Conservation (phyloP, 305 asterid genomes). For the Fraxinus latifolia region DNA sequence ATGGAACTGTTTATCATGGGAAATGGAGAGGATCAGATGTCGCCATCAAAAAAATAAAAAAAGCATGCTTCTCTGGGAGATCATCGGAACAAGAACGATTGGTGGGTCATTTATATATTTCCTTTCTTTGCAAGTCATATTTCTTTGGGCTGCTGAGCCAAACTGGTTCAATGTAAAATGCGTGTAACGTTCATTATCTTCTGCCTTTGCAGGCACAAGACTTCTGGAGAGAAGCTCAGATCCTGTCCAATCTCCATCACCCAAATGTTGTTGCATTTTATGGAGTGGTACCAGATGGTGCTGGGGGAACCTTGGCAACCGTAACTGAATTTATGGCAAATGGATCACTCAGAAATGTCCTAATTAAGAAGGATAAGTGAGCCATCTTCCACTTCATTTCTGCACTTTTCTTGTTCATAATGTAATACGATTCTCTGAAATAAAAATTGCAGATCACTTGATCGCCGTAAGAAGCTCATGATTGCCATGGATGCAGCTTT, state of each 20-base stretch:
- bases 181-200: slow-evolving; percentile 6
- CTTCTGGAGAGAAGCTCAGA: slow-evolving; percentile 79
- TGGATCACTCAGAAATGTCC: slow-evolving; percentile 70
- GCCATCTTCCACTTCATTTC: slow-evolving; percentile 17
- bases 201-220: slow-evolving; percentile 47
- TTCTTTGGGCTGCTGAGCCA: slow-evolving; percentile 4
- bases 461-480: slow-evolving; percentile 55
- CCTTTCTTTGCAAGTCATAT: slow-evolving; percentile 3
- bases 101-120: slow-evolving; percentile 45
- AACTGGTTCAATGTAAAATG: slow-evolving; percentile 11
- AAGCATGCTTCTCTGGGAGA: slow-evolving; percentile 65
- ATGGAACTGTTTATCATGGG: slow-evolving; percentile 78
- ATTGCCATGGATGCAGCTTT: slow-evolving; percentile 90
- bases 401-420: slow-evolving; percentile 18
- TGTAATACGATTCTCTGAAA: slow-evolving; percentile 29
- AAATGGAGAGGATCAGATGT: slow-evolving; percentile 87
- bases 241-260: slow-evolving; percentile 74
- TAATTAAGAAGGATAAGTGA: slow-evolving; percentile 61
- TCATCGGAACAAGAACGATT: slow-evolving; percentile 64
- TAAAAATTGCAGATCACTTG: slow-evolving; percentile 53
- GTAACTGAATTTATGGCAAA: slow-evolving; percentile 76
- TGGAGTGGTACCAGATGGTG: slow-evolving; percentile 84
- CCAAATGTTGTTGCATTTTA: slow-evolving; percentile 87
- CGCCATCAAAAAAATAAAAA: slow-evolving; percentile 69
- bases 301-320: slow-evolving; percentile 77